Evolutionary conservation across 257 asterid species (phyloP).

Genomic region (Plantago major): DNA sequence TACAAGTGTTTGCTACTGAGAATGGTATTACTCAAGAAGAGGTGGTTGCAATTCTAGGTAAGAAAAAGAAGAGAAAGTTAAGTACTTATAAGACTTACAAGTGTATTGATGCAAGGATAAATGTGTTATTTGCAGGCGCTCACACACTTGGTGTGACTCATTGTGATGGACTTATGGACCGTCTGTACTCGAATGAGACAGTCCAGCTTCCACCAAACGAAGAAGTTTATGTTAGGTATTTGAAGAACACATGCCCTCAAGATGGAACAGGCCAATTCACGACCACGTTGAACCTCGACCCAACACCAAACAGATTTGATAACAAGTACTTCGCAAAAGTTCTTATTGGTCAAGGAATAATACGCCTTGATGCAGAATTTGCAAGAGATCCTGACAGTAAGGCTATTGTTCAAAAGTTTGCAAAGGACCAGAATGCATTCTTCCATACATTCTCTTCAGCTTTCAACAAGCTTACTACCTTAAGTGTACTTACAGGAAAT

Average conservation of each 20-base stretch:
- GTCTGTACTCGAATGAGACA: conserved; percentile 21
- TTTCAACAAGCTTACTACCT: background rate
- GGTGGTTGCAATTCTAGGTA: conserved; percentile 38
- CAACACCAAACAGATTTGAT: conserved; percentile 26
- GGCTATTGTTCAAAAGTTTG: conserved; percentile 23
- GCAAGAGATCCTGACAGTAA: conserved; percentile 25
- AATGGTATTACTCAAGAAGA: conserved; percentile 35
- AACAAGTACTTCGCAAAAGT: conserved; percentile 27
- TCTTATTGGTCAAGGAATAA: conserved; percentile 25
- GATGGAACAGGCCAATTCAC: conserved; percentile 14
- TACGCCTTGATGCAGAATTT: conserved; percentile 31
- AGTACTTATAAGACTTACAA: background rate
- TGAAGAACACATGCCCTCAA: conserved; percentile 26
- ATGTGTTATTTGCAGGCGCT: conserved; percentile 21
- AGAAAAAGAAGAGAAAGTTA: background rate
- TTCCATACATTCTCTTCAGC: background rate
- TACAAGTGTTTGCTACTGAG: conserved; percentile 15
- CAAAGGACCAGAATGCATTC: conserved; percentile 1
- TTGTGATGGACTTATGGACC: conserved; percentile 23
- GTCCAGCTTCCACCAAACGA: conserved; percentile 5
- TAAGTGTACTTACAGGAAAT: conserved; percentile 6
- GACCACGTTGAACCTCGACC: conserved; percentile 18
- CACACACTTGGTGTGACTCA: conserved; percentile 38
- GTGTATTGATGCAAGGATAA: background rate
- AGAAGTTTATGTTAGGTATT: conserved; percentile 7